Evolutionary conservation across 176 grass and related monocot genomes (phyloP), one percentile per base, ranked within the genome.

Genomic region (Panicum miliaceum): DNA sequence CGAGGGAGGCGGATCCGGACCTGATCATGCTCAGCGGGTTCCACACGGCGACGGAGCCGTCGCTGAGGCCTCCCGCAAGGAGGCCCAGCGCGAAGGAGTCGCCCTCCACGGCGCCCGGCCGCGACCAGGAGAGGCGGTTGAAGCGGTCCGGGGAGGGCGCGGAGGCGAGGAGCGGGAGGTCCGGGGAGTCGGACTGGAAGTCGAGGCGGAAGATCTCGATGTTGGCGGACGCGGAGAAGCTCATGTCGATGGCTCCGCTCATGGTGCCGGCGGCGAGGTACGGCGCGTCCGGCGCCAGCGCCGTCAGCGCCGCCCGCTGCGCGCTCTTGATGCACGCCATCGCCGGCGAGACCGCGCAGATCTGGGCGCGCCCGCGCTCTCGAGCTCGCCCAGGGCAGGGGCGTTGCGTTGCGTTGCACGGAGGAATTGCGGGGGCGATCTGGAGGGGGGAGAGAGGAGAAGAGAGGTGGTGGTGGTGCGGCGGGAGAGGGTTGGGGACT

Each of bases 251-350:
- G 64, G 97, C 93, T 25, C 93, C 97, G 88, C 87, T 91, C 93
- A 99, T 99, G 38, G 97, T 99, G 47, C 97, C 97, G 15, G 93
- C 91, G 43, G 91, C 97, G 46, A 99, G 81, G 88, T 94, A 99
- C 37, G 97, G 93, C 69, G 89, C 91, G 5, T 99, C 97, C 53
- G 97, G 93, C 68, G 97, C 89, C 12, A 91, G 81, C 71, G 93
- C 88, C 84, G 75, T 94, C 85, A 96, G 91, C 88, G 93, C 97
- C 88, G 91, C 92, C 69, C 97, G 63, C 88, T 93, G 87, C 67
- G 91, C 91, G 86, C 97, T 99, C 97, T 99, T 99, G 83, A 99
- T 96, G 88, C 93, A 96, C 90, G 91, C 88, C 97, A 99, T 96
- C 77, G 81, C 71, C 52, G 90, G 80, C 77, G 64, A 75, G 51